Percentiles rank a stretch among this genome's conserved stretches.
These are phyloP conservation scores for Ceratobasidium sp. DNA, from an alignment of 1,284 basidiomycete species.

Conservation along the genomic window DNA sequence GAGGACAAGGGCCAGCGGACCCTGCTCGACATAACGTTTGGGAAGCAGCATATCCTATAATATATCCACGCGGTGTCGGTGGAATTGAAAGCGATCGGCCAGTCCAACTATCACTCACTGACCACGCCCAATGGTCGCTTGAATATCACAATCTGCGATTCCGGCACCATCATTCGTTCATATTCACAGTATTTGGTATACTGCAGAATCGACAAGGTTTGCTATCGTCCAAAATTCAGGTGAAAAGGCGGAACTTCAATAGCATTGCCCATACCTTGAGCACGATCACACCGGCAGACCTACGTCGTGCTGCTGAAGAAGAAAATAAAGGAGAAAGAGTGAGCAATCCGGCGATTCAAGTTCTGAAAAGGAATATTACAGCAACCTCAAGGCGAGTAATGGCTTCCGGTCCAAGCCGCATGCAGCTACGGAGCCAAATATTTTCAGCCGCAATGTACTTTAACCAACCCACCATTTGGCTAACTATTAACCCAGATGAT, in stretches of 20 bases:
- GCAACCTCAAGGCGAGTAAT: conserved; percentile 47
- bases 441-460: conserved; percentile 48
- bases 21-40: conserved; percentile 50
- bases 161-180: conserved; percentile 55
- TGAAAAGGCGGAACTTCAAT: conserved; percentile 45
- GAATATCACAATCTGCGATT: conserved; percentile 60
- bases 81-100: too few relatives aligned
- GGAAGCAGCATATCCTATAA: conserved; percentile 56
- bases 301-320: conserved; percentile 47
- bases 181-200: conserved; percentile 59
- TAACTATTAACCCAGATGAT: conserved; percentile 56
- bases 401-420: conserved; percentile 51
- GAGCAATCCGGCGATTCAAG: conserved; percentile 36
- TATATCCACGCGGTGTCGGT: conserved; percentile 55
- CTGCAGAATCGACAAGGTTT: conserved; percentile 51
- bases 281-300: conserved; percentile 35
- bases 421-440: conserved; percentile 54
- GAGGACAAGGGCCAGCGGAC: background rate
- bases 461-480: conserved; percentile 51
- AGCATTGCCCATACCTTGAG: background rate
- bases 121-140: too few relatives aligned
- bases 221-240: conserved; percentile 47
- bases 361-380: conserved; percentile 39
- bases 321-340: conserved; percentile 26
- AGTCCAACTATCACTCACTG: too few relatives aligned